Base-by-base conservation (phyloP, 2,329 filamentous ascomycete genomes). In the Mollisia scopiformis region DNA sequence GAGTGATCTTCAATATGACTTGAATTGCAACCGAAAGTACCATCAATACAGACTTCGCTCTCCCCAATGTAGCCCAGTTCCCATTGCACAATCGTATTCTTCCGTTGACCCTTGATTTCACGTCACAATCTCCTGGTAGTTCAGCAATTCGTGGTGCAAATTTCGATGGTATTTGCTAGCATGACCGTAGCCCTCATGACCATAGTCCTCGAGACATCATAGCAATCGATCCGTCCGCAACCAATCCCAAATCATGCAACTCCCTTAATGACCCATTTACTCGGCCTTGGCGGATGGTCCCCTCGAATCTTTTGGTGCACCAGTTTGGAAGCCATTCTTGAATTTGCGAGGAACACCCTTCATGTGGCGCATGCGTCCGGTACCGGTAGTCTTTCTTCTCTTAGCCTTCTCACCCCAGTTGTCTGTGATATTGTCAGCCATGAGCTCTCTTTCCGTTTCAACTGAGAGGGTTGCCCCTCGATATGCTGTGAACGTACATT, bases 401-500 rank as follows among this genome's bases (percentile, higher is more conserved):
- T 98, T 98, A 76, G 93, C 94, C 91, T 99, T 99, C 88, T 98
- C 94, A 81, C 91, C 88, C 95, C 95, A 99, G 91, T 99, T 97
- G 90, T 89, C 94, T 98, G 78, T 78, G 86, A 80, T 74, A 16
- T 85, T 85, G 74, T 86, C 85, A 75, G 88, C 88, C 74, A 86
- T 88, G 76, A 85, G 88, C 83, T 88, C 88, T 83, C 87, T 86
- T 79, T 83, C 87, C 84, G 75, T 84, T 49, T 59, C 47, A 51
- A 89, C 88, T 47, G 35, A 30, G n/a, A n/a, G 43, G 16, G 37
- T 30, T 49, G 54, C 55, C 55, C 65, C 50, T 53, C 64, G 65
- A 30, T 57, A 51, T 53, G 65, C 30, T 56, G 47, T 53, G 10
- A 65, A 91, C 94, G 79, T 97, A 98, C 94, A 99, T 89, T 97